Evolutionary conservation across 2,329 filamentous ascomycete genomes (phyloP).

Genomic region (Colletotrichum graminicola): DNA sequence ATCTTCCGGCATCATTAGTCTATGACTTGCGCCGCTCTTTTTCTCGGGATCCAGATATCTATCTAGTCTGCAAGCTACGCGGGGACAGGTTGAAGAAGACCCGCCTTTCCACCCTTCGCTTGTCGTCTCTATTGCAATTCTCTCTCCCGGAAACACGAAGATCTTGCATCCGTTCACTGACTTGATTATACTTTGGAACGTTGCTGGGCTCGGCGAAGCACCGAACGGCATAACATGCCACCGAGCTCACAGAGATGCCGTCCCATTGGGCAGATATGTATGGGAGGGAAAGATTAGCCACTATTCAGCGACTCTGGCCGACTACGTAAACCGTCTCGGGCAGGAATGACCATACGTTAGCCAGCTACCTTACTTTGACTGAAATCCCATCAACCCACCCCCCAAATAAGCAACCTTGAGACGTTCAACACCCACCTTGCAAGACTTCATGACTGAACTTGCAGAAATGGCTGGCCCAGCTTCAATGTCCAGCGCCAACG

Average conservation of each 20-base stretch:
- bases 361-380: neutral
- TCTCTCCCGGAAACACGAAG: neutral
- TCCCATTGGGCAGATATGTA: neutral
- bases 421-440: neutral
- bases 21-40: neutral
- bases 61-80: neutral
- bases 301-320: neutral
- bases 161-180: neutral
- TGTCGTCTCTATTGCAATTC: neutral
- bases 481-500: conserved; percentile 7
- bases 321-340: neutral
- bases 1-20: neutral
- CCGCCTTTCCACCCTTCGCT: too few relatives aligned
- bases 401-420: neutral
- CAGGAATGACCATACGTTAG: neutral
- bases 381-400: neutral
- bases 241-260: conserved; percentile 2
- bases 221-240: conserved; percentile 6
- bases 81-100: neutral
- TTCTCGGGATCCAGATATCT: neutral
- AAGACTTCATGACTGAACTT: neutral
- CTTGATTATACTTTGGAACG: neutral
- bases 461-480: conserved; percentile 17
- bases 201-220: neutral
- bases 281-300: too few relatives aligned